Conservation (phyloP, 2,329 filamentous ascomycete genomes). For the Penicillium sp. region DNA sequence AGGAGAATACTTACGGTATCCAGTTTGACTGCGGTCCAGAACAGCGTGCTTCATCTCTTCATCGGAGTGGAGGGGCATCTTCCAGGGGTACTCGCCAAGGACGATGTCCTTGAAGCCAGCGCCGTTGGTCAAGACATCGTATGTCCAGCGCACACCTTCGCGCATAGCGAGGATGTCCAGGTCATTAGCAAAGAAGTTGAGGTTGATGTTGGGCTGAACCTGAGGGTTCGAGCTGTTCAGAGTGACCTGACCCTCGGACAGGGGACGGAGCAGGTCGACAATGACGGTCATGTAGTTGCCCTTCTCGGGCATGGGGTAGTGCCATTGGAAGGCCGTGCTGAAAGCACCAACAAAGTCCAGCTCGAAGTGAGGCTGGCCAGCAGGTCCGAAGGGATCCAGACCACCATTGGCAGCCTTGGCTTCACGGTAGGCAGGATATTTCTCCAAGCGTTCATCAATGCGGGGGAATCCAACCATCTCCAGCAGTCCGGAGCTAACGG, state of each 20-base stretch:
- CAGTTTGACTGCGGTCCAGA: slow-evolving; percentile 62
- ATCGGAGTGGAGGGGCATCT: slow-evolving; percentile 60
- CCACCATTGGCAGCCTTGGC: slow-evolving; percentile 48
- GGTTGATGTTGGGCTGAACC: slow-evolving; percentile 48
- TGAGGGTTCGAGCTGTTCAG: slow-evolving; percentile 46
- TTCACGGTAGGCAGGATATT: slow-evolving; percentile 52
- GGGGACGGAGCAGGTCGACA: slow-evolving; percentile 55
- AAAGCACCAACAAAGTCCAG: slow-evolving; percentile 67
- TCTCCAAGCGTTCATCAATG: slow-evolving; percentile 59
- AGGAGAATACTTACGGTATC: slow-evolving; percentile 22
- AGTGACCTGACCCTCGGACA: slow-evolving; percentile 49
- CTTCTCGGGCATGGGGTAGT: slow-evolving; percentile 47
- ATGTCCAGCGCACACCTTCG: slow-evolving; percentile 61
- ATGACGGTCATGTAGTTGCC: slow-evolving; percentile 63
- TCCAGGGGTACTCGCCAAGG: slow-evolving; percentile 59
- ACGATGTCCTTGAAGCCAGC: slow-evolving; percentile 56
- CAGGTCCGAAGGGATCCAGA: slow-evolving; percentile 59
- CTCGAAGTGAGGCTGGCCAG: slow-evolving; percentile 64
- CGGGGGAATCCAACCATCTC: slow-evolving; percentile 63
- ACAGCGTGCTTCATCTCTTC: slow-evolving; percentile 61
- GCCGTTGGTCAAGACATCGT: slow-evolving; percentile 61
- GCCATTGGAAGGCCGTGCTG: slow-evolving; percentile 56
- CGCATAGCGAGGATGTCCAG: slow-evolving; percentile 60
- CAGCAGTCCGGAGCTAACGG: slow-evolving; percentile 48
- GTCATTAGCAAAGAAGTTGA: slow-evolving; percentile 53